Evolutionary conservation across 208 protist species (phyloP).

Genomic region (Acanthamoeba lenticulata): DNA sequence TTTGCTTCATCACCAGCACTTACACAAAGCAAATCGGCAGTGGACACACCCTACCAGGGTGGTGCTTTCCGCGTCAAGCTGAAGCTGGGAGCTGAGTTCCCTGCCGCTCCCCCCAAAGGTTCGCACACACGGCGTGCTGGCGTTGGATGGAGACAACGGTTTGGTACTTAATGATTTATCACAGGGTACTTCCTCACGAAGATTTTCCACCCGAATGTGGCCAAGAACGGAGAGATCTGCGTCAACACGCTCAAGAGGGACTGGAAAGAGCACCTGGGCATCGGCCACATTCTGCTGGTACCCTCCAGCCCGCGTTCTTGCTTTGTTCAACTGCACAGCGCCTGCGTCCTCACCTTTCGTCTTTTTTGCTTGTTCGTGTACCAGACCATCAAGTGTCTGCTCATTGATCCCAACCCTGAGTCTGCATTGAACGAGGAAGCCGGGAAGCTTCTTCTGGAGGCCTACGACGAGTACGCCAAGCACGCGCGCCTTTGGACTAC

Average conservation of each 20-base stretch:
- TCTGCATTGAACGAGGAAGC: constrained; percentile 99
- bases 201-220: constrained; percentile 99
- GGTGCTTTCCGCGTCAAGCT: constrained; percentile 94
- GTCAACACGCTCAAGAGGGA: constrained; percentile 99
- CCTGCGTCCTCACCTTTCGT: background rate
- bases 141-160: too few relatives aligned
- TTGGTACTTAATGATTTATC: background rate
- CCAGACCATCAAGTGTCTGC: constrained; percentile 95
- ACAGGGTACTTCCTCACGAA: constrained; percentile 94
- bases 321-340: background rate
- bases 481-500: constrained; percentile 43
- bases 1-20: too few relatives aligned
- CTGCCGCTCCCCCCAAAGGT: constrained; percentile 95
- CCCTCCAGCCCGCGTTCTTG: background rate
- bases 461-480: constrained; percentile 86
- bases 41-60: constrained; percentile 95
- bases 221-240: constrained; percentile 97
- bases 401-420: constrained; percentile 98
- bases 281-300: constrained; percentile 95
- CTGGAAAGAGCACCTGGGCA: constrained; percentile 94
- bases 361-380: constrained; percentile 62
- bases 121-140: too few relatives aligned
- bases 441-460: constrained; percentile 96
- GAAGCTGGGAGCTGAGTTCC: constrained; percentile 94
- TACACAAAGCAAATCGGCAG: too few relatives aligned